These are phyloP conservation scores for Skeletonema tropicum DNA, from an alignment of 108 stramenopile genomes.

Conservation along the genomic window DNA sequence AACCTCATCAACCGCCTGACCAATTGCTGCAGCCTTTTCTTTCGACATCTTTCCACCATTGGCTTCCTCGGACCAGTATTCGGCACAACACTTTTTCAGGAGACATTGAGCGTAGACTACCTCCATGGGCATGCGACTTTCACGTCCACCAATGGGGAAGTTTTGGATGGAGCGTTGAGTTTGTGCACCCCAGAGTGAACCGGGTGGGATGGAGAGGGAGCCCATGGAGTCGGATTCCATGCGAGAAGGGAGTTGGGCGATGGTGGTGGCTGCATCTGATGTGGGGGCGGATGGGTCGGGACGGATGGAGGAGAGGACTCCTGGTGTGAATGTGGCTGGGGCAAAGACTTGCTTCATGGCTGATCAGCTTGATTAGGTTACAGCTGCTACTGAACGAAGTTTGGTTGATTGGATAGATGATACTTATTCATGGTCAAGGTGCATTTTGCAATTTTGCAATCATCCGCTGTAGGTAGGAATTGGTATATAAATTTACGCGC, in stretches of 20 bases:
- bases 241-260: conserved; percentile 67
- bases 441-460: too few relatives aligned
- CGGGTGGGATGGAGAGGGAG: conserved; percentile 69
- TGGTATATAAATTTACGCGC: not conserved
- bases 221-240: conserved; percentile 88
- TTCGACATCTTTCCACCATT: conserved; percentile 67
- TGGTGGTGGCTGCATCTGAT: conserved; percentile 8
- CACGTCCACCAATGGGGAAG: conserved; percentile 95
- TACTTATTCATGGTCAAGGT: too few relatives aligned
- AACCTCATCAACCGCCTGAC: conserved; percentile 91
- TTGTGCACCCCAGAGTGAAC: conserved; percentile 85
- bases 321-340: conserved; percentile 36
- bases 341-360: conserved; percentile 43
- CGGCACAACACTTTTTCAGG: conserved; percentile 94
- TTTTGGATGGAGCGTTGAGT: conserved; percentile 95
- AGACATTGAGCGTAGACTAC: conserved; percentile 90
- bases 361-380: too few relatives aligned
- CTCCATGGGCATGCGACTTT: conserved; percentile 93
- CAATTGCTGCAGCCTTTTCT: conserved; percentile 79
- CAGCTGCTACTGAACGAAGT: too few relatives aligned
- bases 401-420: too few relatives aligned
- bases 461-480: not conserved
- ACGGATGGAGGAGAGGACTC: conserved; percentile 19
- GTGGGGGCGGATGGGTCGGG: not conserved
- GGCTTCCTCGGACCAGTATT: conserved; percentile 68